Base-by-base conservation (phyloP, 148 eudicot species). In the Vaccinium darrowii region DNA sequence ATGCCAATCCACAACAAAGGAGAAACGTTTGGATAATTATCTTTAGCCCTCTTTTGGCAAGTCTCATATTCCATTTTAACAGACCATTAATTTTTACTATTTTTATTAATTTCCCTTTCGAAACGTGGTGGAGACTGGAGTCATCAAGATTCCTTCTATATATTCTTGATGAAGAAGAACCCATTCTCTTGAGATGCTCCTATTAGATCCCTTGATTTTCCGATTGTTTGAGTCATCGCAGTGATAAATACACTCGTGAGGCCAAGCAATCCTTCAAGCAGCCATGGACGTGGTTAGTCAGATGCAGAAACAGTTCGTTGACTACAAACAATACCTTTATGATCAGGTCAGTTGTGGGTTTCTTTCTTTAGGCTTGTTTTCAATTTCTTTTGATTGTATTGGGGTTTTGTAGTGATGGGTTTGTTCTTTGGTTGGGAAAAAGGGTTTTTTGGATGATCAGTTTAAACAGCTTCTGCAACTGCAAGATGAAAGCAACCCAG, bases 401-500 rank as follows among this genome's bases (percentile, higher is more conserved):
- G 18, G 12, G 27, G n/a, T 84, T 84, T 78, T 77, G 16, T 76
- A 72, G 15, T 30, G 62, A 23, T 19, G 76, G 18, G 30, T 65
- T 69, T 78, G 18, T 2, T n/a, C n/a, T 21, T 27, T 6, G 7
- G 15, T 0, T 16, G n/a, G 82, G 62, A 85, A 93, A 63, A 65
- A 65, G 98, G 94, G 92, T 53, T 84, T 88, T 13, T 62, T 95
- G 87, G 92, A 94, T 90, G 95, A 93, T 72, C 98, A 95, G 63
- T 95, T 92, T 84, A 85, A 84, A 0, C 93, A 93, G 88, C 87
- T 95, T 8, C 94, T 90, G 57, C 86, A 89, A 23, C 63, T 95
- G 86, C 93, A 93, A 90, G 98, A 95, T 89, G 98, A 94, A 81
- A 90, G 90, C 90, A 94, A 92, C 91, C 98, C 98, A 56, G 87